Conservation (phyloP, 2,329 filamentous ascomycete genomes). For the Aureobasidium melanogenum region DNA sequence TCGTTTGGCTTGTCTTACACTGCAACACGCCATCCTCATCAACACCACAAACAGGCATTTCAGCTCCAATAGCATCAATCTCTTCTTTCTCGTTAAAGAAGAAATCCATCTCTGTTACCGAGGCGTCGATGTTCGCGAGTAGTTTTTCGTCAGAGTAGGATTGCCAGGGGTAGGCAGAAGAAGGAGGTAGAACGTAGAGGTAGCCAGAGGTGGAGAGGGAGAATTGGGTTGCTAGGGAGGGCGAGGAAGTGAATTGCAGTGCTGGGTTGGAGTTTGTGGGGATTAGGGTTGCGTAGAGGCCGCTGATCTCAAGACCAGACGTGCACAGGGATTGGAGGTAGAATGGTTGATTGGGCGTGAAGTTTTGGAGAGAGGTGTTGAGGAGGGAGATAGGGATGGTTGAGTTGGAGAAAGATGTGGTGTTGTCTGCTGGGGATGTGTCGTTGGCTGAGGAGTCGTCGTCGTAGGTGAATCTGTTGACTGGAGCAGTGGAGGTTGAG, state of each 20-base stretch:
- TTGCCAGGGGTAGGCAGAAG: background rate
- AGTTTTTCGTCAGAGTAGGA: background rate
- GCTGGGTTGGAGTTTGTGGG: background rate
- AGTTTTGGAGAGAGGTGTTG: background rate
- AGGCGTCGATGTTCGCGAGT: slow-evolving; percentile 23
- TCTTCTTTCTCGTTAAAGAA: slow-evolving; percentile 26
- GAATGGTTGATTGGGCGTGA: background rate
- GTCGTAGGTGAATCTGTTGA: background rate
- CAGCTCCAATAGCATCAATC: slow-evolving; percentile 13
- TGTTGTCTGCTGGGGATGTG: background rate
- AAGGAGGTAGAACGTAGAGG: background rate
- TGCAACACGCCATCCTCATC: background rate
- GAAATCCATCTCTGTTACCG: slow-evolving; percentile 31
- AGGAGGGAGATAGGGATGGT: too few relatives aligned
- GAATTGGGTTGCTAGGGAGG: background rate
- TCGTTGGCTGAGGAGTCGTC: background rate
- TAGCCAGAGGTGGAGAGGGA: background rate
- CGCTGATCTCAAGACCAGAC: background rate
- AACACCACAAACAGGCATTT: background rate
- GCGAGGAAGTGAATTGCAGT: background rate
- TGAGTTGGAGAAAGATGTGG: background rate
- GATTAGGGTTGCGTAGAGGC: background rate
- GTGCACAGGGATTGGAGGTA: background rate
- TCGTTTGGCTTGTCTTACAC: background rate
- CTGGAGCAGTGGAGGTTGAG: background rate